A percentile compares a stretch with the other conserved stretches of the same genome.
Conservation (phyloP, 306 rosid species). For the Pueraria montana region DNA sequence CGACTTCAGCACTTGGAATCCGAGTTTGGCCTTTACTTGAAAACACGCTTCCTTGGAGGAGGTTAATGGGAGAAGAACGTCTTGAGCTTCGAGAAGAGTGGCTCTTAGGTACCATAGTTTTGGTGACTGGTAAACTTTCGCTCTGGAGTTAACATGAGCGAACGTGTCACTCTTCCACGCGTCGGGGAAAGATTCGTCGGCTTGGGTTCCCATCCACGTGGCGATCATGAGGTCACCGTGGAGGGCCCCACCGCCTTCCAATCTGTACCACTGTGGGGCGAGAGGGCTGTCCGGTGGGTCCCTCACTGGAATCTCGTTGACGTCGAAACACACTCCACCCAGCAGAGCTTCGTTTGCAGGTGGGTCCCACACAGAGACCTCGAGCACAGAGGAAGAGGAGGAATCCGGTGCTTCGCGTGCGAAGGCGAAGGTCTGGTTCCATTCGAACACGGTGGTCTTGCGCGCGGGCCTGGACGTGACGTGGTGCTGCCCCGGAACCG, state of each 20-base stretch:
- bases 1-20: slow-evolving; percentile 69
- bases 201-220: slow-evolving; percentile 95
- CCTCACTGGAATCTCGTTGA: slow-evolving; percentile 72
- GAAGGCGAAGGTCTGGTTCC: slow-evolving; percentile 96
- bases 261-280: slow-evolving; percentile 93
- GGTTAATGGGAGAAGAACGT: slow-evolving; percentile 48
- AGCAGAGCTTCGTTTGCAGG: slow-evolving; percentile 41
- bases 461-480: slow-evolving; percentile 67
- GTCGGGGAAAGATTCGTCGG: slow-evolving; percentile 81
- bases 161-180: slow-evolving; percentile 80
- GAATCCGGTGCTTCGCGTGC: slow-evolving; percentile 71
- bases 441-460: slow-evolving; percentile 68
- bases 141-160: slow-evolving; percentile 54
- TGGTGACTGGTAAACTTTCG: slow-evolving; percentile 85
- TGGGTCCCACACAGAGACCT: slow-evolving; percentile 79
- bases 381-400: slow-evolving; percentile 69
- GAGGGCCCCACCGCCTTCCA: slow-evolving; percentile 74
- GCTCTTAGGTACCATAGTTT: slow-evolving; percentile 90
- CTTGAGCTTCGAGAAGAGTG: slow-evolving; percentile 83
- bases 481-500: slow-evolving; percentile 58
- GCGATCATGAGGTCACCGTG: slow-evolving; percentile 88
- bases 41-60: slow-evolving; percentile 55
- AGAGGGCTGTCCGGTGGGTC: slow-evolving; percentile 91
- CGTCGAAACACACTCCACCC: slow-evolving; percentile 90
- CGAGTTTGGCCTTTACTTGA: slow-evolving; percentile 75